Percentiles rank a stretch among this genome's conserved stretches.
Conservation (phyloP, 352 stramenopile species). For the Stramenopiles sp. region DNA sequence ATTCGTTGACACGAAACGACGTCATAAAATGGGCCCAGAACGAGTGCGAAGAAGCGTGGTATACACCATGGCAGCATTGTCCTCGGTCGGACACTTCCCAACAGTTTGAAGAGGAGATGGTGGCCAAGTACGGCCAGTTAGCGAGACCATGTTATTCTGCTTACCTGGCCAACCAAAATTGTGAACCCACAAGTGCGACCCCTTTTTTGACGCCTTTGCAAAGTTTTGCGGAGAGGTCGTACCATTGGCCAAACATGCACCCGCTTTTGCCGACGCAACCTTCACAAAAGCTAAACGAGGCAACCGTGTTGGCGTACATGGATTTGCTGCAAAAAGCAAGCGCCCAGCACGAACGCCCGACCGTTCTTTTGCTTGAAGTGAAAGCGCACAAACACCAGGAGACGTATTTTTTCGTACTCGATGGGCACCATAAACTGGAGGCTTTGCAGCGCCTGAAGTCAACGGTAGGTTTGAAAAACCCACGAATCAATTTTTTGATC, state of each 20-base stretch:
- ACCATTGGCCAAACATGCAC: not conserved
- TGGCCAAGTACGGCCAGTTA: not conserved
- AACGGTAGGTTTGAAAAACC: not conserved
- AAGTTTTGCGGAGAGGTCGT: not conserved
- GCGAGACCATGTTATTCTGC: too few species aligned
- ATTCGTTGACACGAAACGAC: not conserved
- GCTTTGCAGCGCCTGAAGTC: not conserved
- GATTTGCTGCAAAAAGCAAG: not conserved
- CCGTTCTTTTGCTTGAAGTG: not conserved
- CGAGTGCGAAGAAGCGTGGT: not conserved
- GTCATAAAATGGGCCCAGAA: not conserved
- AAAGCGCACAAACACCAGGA: not conserved
- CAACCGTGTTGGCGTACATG: not conserved
- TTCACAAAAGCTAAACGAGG: not conserved
- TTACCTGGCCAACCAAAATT: not conserved
- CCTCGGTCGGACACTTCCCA: not conserved
- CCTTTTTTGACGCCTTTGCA: too few species aligned
- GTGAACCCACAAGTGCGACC: too few species aligned
- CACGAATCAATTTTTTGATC: not conserved
- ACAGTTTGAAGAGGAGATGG: not conserved
- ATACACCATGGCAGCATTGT: not conserved
- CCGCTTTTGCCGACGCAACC: not conserved
- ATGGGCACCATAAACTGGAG: not conserved
- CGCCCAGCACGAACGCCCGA: not conserved
- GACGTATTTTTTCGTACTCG: not conserved